A percentile compares a stretch with the other conserved stretches of the same genome.
phyloP scores from a whole-genome alignment of 176 grass and related monocot species.

The Leersia perrieri region DNA sequence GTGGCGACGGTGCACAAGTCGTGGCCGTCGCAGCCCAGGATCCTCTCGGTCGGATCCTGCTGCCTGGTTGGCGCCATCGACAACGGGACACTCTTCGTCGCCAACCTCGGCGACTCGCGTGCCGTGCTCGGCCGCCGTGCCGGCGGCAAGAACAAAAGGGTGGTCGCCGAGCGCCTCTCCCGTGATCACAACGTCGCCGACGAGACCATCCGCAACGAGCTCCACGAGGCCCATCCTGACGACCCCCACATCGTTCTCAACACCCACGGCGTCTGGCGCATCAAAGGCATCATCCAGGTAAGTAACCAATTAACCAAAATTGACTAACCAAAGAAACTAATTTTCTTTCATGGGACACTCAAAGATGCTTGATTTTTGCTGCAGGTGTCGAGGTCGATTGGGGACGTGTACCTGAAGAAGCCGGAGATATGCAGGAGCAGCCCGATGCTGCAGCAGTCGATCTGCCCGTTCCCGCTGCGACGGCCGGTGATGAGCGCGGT shows the following conservation, averaged over 20 bases:
- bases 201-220: constrained; percentile 56
- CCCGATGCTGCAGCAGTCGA: constrained; percentile 40
- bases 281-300: constrained; percentile 74
- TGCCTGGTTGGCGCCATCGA: constrained; percentile 53
- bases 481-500: constrained; percentile 61
- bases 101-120: constrained; percentile 60
- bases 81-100: constrained; percentile 42
- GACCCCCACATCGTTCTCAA: constrained; percentile 63
- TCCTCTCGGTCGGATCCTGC: constrained; percentile 58
- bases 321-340: too few relatives aligned
- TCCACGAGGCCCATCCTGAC: constrained; percentile 46
- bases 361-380: neutral
- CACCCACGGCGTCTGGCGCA: constrained; percentile 73
- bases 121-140: constrained; percentile 49
- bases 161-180: constrained; percentile 62
- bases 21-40: constrained; percentile 39
- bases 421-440: constrained; percentile 31
- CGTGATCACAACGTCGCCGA: constrained; percentile 74
- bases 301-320: neutral
- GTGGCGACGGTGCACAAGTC: constrained; percentile 31
- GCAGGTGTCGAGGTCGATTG: constrained; percentile 49
- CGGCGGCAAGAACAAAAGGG: neutral
- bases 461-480: constrained; percentile 47
- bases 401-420: constrained; percentile 53
- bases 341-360: neutral